phyloP scores from a whole-genome alignment of 768 basidiomycete genomes.

The Glaciozyma martinii region DNA sequence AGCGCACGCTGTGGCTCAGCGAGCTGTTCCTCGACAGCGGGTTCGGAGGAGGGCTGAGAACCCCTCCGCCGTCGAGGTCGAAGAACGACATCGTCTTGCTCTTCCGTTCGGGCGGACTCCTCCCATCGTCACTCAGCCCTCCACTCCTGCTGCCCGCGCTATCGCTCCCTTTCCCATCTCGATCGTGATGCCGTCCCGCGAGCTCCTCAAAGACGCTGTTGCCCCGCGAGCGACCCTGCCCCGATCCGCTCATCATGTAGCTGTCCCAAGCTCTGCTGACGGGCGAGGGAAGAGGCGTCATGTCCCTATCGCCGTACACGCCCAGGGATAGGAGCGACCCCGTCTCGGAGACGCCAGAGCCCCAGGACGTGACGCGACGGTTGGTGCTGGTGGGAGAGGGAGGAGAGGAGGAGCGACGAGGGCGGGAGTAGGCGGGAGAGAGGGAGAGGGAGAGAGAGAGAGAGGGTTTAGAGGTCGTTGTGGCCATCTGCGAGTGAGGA shows the following conservation, averaged over 20 bases:
- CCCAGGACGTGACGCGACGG: conserved; percentile 22
- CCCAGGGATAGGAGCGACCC: background rate
- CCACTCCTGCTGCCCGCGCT: background rate
- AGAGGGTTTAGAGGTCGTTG: too few species aligned
- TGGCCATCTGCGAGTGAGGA: too few species aligned
- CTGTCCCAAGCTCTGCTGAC: background rate
- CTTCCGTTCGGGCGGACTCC: background rate
- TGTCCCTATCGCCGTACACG: background rate
- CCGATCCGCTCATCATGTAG: too few species aligned
- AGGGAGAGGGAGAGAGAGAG: conserved; percentile 8
- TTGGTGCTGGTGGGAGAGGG: background rate
- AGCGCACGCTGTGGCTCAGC: background rate
- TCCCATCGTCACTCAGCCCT: background rate
- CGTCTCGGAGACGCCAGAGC: conserved; percentile 11
- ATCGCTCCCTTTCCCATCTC: background rate
- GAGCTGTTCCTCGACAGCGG: conserved; percentile 16
- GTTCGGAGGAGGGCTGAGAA: conserved; percentile 21
- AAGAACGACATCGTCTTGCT: conserved; percentile 30
- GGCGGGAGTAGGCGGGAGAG: background rate
- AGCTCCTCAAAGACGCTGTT: conserved; percentile 10
- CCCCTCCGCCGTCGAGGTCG: conserved; percentile 7
- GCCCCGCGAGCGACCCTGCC: background rate
- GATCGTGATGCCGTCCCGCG: background rate
- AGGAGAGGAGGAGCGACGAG: background rate
- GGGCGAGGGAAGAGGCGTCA: conserved; percentile 15